Evolutionary conservation across 805 yeast genomes (phyloP).

Genomic region (Kodamaea lidongshanica): DNA sequence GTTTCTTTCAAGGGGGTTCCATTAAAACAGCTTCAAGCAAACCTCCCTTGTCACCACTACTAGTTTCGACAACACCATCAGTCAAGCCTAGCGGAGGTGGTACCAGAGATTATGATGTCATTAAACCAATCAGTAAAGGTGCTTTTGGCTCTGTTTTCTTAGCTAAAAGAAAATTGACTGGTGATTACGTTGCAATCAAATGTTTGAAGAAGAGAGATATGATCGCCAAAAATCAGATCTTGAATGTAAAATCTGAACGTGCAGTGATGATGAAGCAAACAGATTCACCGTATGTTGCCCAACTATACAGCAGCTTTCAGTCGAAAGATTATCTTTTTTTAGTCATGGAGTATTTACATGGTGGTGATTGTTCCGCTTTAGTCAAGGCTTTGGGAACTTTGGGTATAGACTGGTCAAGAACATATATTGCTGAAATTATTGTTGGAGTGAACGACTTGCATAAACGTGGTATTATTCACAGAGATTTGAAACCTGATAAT

Average conservation of each 20-base stretch:
- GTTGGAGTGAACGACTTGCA: slow-evolving; percentile 90
- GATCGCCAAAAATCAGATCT: slow-evolving; percentile 95
- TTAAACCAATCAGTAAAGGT: slow-evolving; percentile 93
- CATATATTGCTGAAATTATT: slow-evolving; percentile 84
- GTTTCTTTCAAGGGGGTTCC: slow-evolving; percentile 1
- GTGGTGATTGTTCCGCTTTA: slow-evolving; percentile 91
- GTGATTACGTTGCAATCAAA: slow-evolving; percentile 93
- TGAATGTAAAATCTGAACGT: slow-evolving; percentile 89
- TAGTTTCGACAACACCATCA: slow-evolving; percentile 57
- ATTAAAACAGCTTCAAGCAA: slow-evolving; percentile 20
- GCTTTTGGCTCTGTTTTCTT: slow-evolving; percentile 95
- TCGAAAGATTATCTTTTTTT: slow-evolving; percentile 77
- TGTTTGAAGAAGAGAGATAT: slow-evolving; percentile 87
- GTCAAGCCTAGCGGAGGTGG: slow-evolving; percentile 56
- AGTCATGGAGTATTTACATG: slow-evolving; percentile 94
- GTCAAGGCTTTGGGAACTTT: slow-evolving; percentile 75
- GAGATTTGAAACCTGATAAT: slow-evolving; percentile 95
- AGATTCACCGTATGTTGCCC: slow-evolving; percentile 89
- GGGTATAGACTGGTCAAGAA: slow-evolving; percentile 79
- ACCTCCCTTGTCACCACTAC: slow-evolving; percentile 74
- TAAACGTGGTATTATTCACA: slow-evolving; percentile 80
- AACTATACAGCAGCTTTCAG: slow-evolving; percentile 81
- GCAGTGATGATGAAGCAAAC: slow-evolving; percentile 98
- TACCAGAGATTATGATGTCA: slow-evolving; percentile 80
- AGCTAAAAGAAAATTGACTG: slow-evolving; percentile 76